phyloP scores from a whole-genome alignment of 2,329 filamentous ascomycete species.

The Verticillium zaregamsianum region DNA sequence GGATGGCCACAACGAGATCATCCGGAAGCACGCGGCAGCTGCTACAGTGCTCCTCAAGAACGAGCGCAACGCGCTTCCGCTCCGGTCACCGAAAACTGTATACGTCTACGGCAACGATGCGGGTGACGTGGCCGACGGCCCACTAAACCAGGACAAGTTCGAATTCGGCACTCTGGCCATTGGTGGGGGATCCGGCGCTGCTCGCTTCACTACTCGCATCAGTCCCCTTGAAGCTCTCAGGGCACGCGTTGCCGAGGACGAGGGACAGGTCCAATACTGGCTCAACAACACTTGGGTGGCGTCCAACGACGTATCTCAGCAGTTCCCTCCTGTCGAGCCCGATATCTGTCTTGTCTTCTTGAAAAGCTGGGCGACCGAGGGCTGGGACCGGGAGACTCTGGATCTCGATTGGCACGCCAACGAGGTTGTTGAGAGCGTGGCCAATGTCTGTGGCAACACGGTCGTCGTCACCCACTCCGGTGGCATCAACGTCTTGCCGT shows the following conservation, averaged over 20 bases:
- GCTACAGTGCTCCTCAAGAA: slow-evolving; percentile 92
- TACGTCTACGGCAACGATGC: slow-evolving; percentile 81
- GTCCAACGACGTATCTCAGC: slow-evolving; percentile 58
- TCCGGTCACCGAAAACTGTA: slow-evolving; percentile 71
- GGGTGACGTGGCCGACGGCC: slow-evolving; percentile 68
- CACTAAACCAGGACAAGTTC: slow-evolving; percentile 50
- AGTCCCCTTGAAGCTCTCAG: slow-evolving; percentile 70
- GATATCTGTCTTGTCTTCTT: slow-evolving; percentile 85
- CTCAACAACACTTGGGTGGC: slow-evolving; percentile 59
- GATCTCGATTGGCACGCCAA: slow-evolving; percentile 58
- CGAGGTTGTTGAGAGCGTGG: slow-evolving; percentile 24
- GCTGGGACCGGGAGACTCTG: slow-evolving; percentile 58
- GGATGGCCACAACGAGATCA: slow-evolving; percentile 64
- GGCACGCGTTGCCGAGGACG: slow-evolving; percentile 55
- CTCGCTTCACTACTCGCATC: slow-evolving; percentile 71
- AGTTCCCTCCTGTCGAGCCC: slow-evolving; percentile 31
- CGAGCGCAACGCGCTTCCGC: slow-evolving; percentile 61
- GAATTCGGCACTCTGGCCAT: slow-evolving; percentile 59
- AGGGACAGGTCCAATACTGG: slow-evolving; percentile 59
- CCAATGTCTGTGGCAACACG: slow-evolving; percentile 1
- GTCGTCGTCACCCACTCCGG: slow-evolving; percentile 6
- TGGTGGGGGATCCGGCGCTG: slow-evolving; percentile 74
- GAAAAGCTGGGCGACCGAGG: slow-evolving; percentile 83
- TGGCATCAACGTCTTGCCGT: neutral
- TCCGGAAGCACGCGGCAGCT: slow-evolving; percentile 72